These are phyloP conservation scores for Cryphonectria radicalis DNA, from an alignment of 2,329 filamentous ascomycete genomes.

Conservation along the genomic window DNA sequence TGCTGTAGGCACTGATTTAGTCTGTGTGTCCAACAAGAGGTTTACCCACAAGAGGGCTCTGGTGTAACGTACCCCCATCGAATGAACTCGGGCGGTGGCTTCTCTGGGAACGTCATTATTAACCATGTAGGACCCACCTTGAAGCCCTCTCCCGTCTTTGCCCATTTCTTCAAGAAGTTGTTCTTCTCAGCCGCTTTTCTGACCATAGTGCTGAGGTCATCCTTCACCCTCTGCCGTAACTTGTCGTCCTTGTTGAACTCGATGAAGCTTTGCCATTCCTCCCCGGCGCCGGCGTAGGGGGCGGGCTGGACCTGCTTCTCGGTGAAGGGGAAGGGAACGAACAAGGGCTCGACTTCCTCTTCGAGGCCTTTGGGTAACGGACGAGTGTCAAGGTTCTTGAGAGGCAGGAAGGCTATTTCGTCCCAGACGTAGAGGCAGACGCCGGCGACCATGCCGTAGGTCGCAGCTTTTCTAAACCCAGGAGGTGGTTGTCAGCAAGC, in stretches of 20 bases:
- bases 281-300: conserved; percentile 60
- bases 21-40: background rate
- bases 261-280: conserved; percentile 66
- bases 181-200: conserved; percentile 47
- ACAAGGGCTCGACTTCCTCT: conserved; percentile 52
- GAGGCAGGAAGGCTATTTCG: conserved; percentile 48
- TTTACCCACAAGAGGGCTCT: background rate
- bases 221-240: conserved; percentile 52
- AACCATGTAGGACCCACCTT: conserved; percentile 60
- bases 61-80: conserved; percentile 58
- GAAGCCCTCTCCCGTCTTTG: conserved; percentile 52
- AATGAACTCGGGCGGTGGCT: conserved; percentile 62
- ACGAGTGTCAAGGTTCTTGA: conserved; percentile 47
- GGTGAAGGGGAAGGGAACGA: conserved; percentile 67
- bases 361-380: conserved; percentile 43
- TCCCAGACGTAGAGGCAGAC: conserved; percentile 51
- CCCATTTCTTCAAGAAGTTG: conserved; percentile 42
- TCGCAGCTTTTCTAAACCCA: conserved; percentile 14
- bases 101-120: conserved; percentile 62
- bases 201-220: conserved; percentile 50
- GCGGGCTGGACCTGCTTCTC: conserved; percentile 51
- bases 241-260: conserved; percentile 59
- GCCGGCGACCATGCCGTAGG: conserved; percentile 37
- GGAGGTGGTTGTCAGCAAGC: background rate
- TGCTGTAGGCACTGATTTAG: conserved; percentile 42